A percentile compares a stretch with the other conserved stretches of the same genome.
These are phyloP conservation scores for Pseudopyricularia javanii DNA, from an alignment of 2,329 filamentous ascomycete species.

Conservation along the genomic window DNA sequence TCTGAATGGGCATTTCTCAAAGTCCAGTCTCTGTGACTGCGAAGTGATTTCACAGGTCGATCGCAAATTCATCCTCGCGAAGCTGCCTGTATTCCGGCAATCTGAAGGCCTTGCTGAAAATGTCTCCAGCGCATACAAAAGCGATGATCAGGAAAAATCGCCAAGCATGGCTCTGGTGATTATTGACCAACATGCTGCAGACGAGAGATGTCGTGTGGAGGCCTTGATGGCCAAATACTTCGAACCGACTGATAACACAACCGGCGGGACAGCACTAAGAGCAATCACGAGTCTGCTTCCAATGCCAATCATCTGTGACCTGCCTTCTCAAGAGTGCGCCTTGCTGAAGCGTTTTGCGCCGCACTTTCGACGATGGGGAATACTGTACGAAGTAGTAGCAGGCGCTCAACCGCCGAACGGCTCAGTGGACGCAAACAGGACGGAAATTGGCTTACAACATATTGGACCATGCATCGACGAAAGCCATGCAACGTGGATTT, in stretches of 20 bases:
- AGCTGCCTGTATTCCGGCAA: slow-evolving; percentile 23
- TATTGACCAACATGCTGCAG: slow-evolving; percentile 89
- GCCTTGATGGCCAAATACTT: slow-evolving; percentile 48
- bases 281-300: slow-evolving; percentile 25
- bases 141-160: neutral
- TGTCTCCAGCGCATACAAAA: neutral
- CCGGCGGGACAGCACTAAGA: neutral
- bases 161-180: slow-evolving; percentile 45
- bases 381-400: slow-evolving; percentile 39
- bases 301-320: slow-evolving; percentile 50
- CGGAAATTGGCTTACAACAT: too few species aligned
- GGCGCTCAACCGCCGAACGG: neutral
- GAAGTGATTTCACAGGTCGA: slow-evolving; percentile 74
- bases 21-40: slow-evolving; percentile 43
- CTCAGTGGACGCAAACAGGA: neutral
- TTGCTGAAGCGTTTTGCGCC: slow-evolving; percentile 40
- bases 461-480: neutral
- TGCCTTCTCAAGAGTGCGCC: slow-evolving; percentile 45
- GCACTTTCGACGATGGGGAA: slow-evolving; percentile 64
- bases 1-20: slow-evolving; percentile 43
- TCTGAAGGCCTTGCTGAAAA: neutral
- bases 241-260: slow-evolving; percentile 1
- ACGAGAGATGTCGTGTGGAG: slow-evolving; percentile 78
- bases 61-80: slow-evolving; percentile 73
- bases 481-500: slow-evolving; percentile 19